Evolutionary conservation across 306 rosid genomes (phyloP).

Genomic region (Casuarina equisetifolia): DNA sequence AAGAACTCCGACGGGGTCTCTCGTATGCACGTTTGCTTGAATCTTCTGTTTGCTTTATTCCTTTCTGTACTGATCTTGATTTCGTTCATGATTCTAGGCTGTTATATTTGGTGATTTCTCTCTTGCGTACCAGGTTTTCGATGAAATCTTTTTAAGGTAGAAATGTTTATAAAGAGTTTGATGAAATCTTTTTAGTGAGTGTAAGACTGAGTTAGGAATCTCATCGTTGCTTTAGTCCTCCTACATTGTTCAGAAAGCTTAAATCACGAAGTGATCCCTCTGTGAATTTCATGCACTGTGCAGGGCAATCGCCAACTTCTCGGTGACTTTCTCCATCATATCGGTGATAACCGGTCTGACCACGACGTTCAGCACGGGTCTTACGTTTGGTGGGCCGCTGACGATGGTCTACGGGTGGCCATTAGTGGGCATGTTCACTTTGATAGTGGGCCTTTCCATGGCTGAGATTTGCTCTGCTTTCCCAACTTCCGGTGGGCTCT

Average conservation of each 20-base stretch:
- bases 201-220: too few relatives aligned
- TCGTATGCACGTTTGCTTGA: conserved; percentile 18
- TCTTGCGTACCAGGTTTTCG: too few relatives aligned
- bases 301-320: conserved; percentile 43
- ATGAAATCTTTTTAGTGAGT: too few relatives aligned
- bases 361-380: conserved; percentile 33
- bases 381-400: conserved; percentile 37
- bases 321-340: conserved; percentile 44
- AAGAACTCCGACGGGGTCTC: conserved; percentile 45
- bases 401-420: conserved; percentile 53
- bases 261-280: neutral
- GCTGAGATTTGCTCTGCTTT: conserved; percentile 53
- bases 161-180: too few relatives aligned
- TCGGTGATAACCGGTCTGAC: conserved; percentile 45
- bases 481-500: conserved; percentile 56
- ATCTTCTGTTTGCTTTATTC: too few relatives aligned
- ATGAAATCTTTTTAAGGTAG: too few relatives aligned
- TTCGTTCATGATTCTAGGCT: too few relatives aligned
- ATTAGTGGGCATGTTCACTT: conserved; percentile 32
- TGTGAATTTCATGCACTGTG: neutral
- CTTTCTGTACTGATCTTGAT: neutral
- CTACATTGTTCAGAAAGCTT: too few relatives aligned
- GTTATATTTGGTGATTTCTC: too few relatives aligned
- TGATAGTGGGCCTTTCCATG: conserved; percentile 40
- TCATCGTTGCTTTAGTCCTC: too few relatives aligned